phyloP scores from a whole-genome alignment of 768 basidiomycete species.

The Lactarius hengduanensis region DNA sequence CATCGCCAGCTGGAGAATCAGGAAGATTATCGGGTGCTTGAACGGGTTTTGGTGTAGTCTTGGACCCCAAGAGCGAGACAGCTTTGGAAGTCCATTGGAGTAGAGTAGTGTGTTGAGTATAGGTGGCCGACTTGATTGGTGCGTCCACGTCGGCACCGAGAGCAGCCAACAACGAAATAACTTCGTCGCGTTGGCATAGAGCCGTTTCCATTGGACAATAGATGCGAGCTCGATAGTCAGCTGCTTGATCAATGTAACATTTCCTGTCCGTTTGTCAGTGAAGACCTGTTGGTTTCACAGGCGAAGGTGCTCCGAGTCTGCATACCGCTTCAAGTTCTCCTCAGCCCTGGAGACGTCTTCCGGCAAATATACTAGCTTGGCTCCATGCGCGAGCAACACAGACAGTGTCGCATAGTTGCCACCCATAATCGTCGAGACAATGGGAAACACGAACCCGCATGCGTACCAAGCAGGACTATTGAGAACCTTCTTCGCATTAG shows the following conservation, averaged over 20 bases:
- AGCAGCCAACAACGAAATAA: constrained; percentile 33
- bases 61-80: constrained; percentile 1
- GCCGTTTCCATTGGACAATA: constrained; percentile 34
- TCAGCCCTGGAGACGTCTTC: constrained; percentile 33
- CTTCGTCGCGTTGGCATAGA: constrained; percentile 30
- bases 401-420: constrained; percentile 34
- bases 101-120: constrained; percentile 10
- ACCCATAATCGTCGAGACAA: constrained; percentile 33
- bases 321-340: constrained; percentile 29
- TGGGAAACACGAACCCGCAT: constrained; percentile 29
- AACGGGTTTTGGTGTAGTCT: neutral
- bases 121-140: neutral
- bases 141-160: constrained; percentile 34
- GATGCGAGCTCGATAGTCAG: constrained; percentile 4
- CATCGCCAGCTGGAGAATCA: constrained; percentile 3
- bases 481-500: constrained; percentile 35
- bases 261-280: neutral
- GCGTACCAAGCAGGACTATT: constrained; percentile 31
- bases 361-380: constrained; percentile 30
- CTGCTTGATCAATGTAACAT: neutral
- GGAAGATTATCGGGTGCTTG: neutral
- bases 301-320: neutral
- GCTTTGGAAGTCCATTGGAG: constrained; percentile 30
- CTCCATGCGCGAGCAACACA: constrained; percentile 35
- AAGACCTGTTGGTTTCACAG: neutral